Evolutionary conservation across 345 rosid genomes (phyloP).

Genomic region (Brassica cretica): DNA sequence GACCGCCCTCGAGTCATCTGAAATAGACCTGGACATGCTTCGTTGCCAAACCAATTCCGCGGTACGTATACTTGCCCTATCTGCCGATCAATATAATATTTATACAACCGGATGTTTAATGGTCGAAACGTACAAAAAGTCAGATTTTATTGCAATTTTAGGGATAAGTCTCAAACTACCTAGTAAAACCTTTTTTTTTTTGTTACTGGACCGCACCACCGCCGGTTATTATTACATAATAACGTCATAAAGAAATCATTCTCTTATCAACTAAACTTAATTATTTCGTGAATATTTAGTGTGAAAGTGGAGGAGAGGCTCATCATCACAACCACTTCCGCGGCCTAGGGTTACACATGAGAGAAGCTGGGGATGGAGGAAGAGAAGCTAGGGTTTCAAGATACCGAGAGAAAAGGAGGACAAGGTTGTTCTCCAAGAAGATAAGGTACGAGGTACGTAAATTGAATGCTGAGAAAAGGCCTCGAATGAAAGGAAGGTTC

Average conservation of each 20-base stretch:
- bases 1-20: not conserved
- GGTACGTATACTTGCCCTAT: not conserved
- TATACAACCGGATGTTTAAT: not conserved
- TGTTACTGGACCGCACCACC: not conserved
- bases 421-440: not conserved
- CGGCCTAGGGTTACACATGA: not conserved
- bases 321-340: not conserved
- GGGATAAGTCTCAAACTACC: not conserved
- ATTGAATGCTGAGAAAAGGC: not conserved
- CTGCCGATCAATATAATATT: not conserved
- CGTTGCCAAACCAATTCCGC: not conserved
- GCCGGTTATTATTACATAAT: not conserved
- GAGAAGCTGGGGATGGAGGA: not conserved
- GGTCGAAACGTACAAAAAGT: not conserved
- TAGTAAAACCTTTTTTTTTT: not conserved
- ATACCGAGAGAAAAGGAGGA: not conserved
- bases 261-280: conserved; percentile 1
- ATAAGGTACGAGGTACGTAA: conserved; percentile 1
- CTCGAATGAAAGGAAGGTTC: not conserved
- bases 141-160: not conserved
- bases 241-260: not conserved
- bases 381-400: not conserved
- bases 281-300: not conserved
- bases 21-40: not conserved
- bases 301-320: not conserved